These are phyloP conservation scores for Scheffersomyces illinoinensis DNA, from an alignment of 1,139 yeast genomes.

Conservation along the genomic window DNA sequence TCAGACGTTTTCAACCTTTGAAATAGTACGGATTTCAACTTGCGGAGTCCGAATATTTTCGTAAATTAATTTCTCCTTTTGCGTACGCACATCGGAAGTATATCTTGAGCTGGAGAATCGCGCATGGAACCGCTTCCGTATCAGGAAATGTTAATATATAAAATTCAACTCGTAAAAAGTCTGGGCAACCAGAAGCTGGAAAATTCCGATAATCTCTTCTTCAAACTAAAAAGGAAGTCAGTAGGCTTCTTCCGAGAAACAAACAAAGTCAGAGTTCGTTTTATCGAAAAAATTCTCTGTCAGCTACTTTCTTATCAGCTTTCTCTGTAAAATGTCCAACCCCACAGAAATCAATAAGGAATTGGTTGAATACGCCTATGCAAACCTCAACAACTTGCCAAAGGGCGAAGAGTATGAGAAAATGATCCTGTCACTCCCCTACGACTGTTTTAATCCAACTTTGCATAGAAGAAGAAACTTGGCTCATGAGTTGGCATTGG, in stretches of 20 bases:
- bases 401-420: constrained; percentile 43
- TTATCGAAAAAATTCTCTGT: background rate
- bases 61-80: background rate
- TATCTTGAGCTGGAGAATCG: background rate
- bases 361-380: constrained; percentile 42
- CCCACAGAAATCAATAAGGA: constrained; percentile 29
- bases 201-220: background rate
- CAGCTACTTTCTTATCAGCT: background rate
- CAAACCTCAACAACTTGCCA: constrained; percentile 44
- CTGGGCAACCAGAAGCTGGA: background rate
- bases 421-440: constrained; percentile 37
- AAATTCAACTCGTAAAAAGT: background rate
- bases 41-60: no score
- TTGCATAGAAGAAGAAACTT: constrained; percentile 24
- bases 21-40: background rate
- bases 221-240: background rate
- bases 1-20: no score
- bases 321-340: constrained; percentile 1
- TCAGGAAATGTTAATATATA: background rate
- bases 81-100: background rate
- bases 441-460: constrained; percentile 32
- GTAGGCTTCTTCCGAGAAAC: background rate
- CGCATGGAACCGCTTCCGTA: background rate
- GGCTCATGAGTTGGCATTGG: constrained; percentile 35
- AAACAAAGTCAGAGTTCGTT: background rate